phyloP scores from a whole-genome alignment of 257 asterid species.

The Linderniella brevidens region DNA sequence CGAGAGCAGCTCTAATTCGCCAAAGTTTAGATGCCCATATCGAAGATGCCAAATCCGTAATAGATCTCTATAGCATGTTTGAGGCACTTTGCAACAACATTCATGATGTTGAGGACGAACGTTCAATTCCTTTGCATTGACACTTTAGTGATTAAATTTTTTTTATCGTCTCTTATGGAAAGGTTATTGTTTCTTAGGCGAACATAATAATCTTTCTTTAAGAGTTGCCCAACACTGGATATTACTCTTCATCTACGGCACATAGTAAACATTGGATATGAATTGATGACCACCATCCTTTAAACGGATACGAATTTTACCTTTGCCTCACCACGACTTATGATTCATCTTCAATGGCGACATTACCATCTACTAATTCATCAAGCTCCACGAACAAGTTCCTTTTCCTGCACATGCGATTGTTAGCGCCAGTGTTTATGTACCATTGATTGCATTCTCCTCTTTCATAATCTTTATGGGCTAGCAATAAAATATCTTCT shows the following conservation, averaged over 20 bases:
- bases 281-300: not conserved
- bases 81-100: too few species aligned
- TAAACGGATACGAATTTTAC: not conserved
- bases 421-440: not conserved
- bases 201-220: not conserved
- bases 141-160: not conserved
- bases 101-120: not conserved
- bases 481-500: not conserved
- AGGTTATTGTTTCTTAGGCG: not conserved
- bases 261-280: conserved; percentile 1
- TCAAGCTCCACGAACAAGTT: conserved; percentile 1
- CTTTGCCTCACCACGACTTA: not conserved
- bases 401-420: not conserved
- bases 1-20: not conserved
- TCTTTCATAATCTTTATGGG: not conserved
- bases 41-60: not conserved
- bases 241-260: not conserved
- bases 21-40: conserved; percentile 1
- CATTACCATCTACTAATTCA: not conserved
- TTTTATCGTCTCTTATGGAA: not conserved
- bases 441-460: not conserved
- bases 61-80: not conserved
- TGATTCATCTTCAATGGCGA: not conserved
- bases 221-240: not conserved
- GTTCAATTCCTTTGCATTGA: not conserved